Base-by-base conservation (phyloP, 2,329 filamentous ascomycete genomes). In the Fusarium sp. region DNA sequence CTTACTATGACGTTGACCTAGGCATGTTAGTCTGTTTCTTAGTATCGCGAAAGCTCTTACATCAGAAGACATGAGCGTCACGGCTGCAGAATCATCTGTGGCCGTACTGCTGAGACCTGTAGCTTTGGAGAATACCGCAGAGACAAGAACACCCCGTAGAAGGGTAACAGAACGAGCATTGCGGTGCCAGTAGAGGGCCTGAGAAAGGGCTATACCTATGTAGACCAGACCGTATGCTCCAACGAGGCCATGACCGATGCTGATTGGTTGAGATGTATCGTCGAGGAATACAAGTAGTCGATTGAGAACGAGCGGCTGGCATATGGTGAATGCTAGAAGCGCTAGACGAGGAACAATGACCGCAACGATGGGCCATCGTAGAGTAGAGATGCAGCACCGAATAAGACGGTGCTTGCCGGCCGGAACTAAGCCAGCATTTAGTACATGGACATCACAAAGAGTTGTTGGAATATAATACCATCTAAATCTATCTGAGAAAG, bases 1-100 rank as follows among this genome's bases (percentile, higher is more conserved):
- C 77, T 74, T 7, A 77, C 68, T 37, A 83, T 81, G 23, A 78
- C 76, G 18, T 82, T 79, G 10, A 81, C 79, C 78, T 80, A 30
- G 42, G 13, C 4, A 6, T 16, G 37, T 31, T 6, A 65, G 55
- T 6, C 9, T 12, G 3, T 30, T 19, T 16, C 6, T n/a, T 4
- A 7, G n/a, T 6, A 26, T 8, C 9, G 10, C 4, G 13, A 48
- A 10, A 21, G 6, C 12, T 51, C 74, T 71, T 73, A 75, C 77
- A 76, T 82, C 81, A 14, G 80, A 77, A 51, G 80, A 82, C 80
- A 83, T 82, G 48, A 82, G 75, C 4, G 81, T 82, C 18, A 81
- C 72, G 2, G 80, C 75, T 7, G 79, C 77, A 8, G 77, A 74
- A 56, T 80, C 75, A 19, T 78, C 76, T 10, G 73, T 63, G 19